Evolutionary conservation across 495 filamentous ascomycete genomes (phyloP).

Genomic region (Acidomyces sp.): DNA sequence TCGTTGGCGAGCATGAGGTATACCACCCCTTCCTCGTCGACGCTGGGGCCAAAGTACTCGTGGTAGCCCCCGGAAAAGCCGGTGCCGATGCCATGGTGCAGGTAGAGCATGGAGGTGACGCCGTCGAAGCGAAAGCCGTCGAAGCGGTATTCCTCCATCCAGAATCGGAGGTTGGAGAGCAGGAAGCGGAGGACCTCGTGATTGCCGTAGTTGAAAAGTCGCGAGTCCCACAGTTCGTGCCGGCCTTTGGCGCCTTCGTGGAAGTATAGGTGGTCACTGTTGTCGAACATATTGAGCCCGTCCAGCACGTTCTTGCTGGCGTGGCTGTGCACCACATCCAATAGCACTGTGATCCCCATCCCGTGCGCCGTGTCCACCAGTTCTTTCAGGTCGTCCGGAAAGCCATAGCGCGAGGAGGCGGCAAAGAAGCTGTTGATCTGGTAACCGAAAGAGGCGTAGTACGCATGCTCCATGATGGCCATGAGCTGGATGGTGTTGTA

Average conservation of each 20-base stretch:
- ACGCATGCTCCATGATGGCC: conserved; percentile 98
- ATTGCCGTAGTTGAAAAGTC: conserved; percentile 90
- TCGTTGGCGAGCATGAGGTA: conserved; percentile 97
- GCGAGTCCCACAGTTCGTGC: conserved; percentile 90
- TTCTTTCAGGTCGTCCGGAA: conserved; percentile 91
- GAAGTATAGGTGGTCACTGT: conserved; percentile 89
- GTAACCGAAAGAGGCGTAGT: conserved; percentile 98
- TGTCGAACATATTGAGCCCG: conserved; percentile 89
- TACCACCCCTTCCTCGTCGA: conserved; percentile 92
- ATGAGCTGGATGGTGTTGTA: conserved; percentile 98
- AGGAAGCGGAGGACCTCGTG: conserved; percentile 93
- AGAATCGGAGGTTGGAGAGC: conserved; percentile 89
- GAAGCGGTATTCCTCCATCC: conserved; percentile 97
- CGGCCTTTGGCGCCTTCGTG: conserved; percentile 69
- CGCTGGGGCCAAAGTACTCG: conserved; percentile 84
- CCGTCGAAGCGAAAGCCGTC: conserved; percentile 97
- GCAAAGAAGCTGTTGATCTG: conserved; percentile 98
- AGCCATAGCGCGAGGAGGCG: conserved; percentile 87
- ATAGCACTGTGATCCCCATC: conserved; percentile 77
- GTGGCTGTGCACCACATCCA: conserved; percentile 96
- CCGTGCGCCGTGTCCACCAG: conserved; percentile 89
- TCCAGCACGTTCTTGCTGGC: conserved; percentile 94
- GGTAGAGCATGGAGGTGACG: conserved; percentile 95
- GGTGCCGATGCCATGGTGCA: conserved; percentile 93
- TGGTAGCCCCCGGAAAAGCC: conserved; percentile 98